Evolutionary conservation across 345 rosid genomes (phyloP), one percentile per base, ranked within the genome.

Genomic region (Diplotaxis tenuifolia): DNA sequence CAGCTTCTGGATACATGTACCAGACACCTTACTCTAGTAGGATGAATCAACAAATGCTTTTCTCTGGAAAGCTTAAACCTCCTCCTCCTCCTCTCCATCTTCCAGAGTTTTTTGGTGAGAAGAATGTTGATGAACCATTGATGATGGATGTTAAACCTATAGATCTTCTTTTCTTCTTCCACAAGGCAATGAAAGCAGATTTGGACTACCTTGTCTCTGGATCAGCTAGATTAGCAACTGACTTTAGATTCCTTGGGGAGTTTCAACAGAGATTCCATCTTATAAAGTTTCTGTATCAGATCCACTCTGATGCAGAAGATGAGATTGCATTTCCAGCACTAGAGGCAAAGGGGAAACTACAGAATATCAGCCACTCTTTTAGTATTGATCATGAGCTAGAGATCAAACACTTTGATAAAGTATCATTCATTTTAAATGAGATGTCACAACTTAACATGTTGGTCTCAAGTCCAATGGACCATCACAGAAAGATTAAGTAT

Each of bases 311-410:
- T 62, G 84, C 90, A 3, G 97, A 93, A 74, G 98, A 91, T 72
- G 96, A 91, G 80, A 77, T 88, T 47, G 92, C 89, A 12, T 91
- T 91, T 81, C 98, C 97, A 70, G 92, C 89, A 16, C 31, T 93
- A 47, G 96, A 93, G 83, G 85, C 86, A 15, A 84, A 86, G 79
- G 91, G 88, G 53, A 70, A 86, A 42, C 74, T 83, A 9, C 80
- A 71, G 71, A 89, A 91, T 21, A 84, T 93, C 47, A 83, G 87
- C 70, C 83, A 64, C 61, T 86, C 93, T 5, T 93, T 86, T 56
- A 72, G 84, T 25, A 83, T 89, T 62, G 96, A 91, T 76, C 96
- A 94, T 75, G 81, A 85, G 69, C 68, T 86, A 55, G 89, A 89
- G 69, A 76, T 47, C 53, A 79, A 84, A 63, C 66, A 80, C 74